Conservation (phyloP, 495 filamentous ascomycete genomes). For the Copromyces sp. region DNA sequence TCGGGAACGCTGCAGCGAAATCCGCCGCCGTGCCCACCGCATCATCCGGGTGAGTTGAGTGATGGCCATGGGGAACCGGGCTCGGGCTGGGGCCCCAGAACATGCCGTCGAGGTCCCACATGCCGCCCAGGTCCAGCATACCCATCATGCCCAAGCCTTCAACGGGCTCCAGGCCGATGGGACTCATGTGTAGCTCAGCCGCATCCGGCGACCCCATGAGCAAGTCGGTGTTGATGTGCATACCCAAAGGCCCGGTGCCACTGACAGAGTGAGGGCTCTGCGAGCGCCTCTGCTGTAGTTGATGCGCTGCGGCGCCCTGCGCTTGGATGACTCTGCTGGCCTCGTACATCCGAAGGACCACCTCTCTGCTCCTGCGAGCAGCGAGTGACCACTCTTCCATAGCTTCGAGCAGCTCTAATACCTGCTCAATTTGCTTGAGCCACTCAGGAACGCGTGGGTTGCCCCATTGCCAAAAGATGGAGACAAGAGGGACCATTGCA, state of each 20-base stretch:
- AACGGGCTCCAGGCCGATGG: constrained; percentile 40
- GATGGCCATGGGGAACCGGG: constrained; percentile 5
- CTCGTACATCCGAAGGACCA: constrained; percentile 59
- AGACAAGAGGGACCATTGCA: constrained; percentile 65
- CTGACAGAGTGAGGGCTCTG: constrained; percentile 13
- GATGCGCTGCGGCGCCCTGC: constrained; percentile 23
- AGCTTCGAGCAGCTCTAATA: constrained; percentile 55
- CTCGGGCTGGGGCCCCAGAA: constrained; percentile 32
- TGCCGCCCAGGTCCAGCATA: constrained; percentile 42
- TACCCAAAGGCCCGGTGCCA: background rate
- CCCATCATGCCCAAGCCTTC: constrained; percentile 43
- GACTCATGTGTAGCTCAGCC: constrained; percentile 35
- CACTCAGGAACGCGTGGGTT: constrained; percentile 44
- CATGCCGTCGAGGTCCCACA: constrained; percentile 49
- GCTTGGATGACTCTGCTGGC: constrained; percentile 37
- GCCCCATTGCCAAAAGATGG: constrained; percentile 55
- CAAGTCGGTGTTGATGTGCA: constrained; percentile 30
- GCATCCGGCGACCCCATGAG: constrained; percentile 20
- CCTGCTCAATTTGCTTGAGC: constrained; percentile 58
- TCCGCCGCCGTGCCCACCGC: background rate
- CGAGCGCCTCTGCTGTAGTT: constrained; percentile 7
- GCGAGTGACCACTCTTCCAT: constrained; percentile 63
- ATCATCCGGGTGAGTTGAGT: background rate
- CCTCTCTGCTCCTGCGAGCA: constrained; percentile 57
- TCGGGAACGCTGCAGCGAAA: constrained; percentile 10